Base-by-base conservation (phyloP, 2,329 filamentous ascomycete species). In the Neurospora sp. region DNA sequence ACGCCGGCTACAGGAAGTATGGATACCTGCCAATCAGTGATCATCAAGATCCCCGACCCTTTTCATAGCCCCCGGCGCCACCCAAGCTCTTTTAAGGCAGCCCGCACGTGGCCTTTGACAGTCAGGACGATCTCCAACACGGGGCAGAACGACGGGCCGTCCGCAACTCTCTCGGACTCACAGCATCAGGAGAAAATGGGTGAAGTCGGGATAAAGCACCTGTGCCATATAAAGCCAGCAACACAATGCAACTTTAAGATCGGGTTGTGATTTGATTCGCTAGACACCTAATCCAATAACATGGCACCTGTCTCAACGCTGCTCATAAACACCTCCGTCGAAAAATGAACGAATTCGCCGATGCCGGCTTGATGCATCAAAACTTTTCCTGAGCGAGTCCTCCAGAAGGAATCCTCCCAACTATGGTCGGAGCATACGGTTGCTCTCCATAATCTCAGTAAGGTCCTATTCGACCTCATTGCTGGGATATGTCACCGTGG, bases 401-500 rank as follows among this genome's bases (percentile, higher is more conserved):
- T 52, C 46, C 41, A 4, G 41, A 19, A 46, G 41, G 11, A 52
- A 52, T 52, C 11, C 43, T 23, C 43, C n/a, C 43, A 52, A 23
- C 19, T 52, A 23, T 52, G 5, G 43, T 52, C 43, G 8, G 43
- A 23, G 43, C 23, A 52, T 23, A 52, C 19, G 19, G 10, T 23
- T 23, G 43, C 10, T 28, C 23, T 52, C 19, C 11, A 15, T 15
- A 15, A 28, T 10, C 28, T 62, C 23, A 62, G 1, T 2, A n/a
- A 62, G 23, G 23, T 6, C 36, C 52, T 70, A 68, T 78, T 79
- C 89, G 23, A 84, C 80, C 80, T 90, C 89, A 79, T 93, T 93
- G 81, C 90, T 92, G 23, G 89, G 89, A 79, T 93, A 93, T 68
- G 79, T 79, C 39, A 93, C 89, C 78, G 84, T 83, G 40, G 85